Base-by-base conservation (phyloP, 805 yeast species). In the Saccharomycopsis sp. region DNA sequence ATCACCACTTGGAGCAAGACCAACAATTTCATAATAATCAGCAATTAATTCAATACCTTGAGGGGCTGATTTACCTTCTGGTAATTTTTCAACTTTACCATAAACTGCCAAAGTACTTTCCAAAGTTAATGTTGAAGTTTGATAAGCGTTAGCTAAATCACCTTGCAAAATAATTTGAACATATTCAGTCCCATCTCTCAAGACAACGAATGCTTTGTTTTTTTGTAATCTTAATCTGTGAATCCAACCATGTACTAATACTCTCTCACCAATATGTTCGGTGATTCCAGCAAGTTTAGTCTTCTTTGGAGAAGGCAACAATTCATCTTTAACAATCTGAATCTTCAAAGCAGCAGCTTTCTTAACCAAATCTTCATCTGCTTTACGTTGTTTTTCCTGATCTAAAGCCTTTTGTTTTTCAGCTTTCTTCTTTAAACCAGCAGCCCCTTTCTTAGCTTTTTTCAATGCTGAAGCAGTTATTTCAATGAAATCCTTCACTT, bases 21-120 rank as follows among this genome's bases (percentile, higher is more conserved):
- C 96, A 48, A 89, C 71, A 45, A 93, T 70, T 63, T 84, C 81
- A 64, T 89, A 93, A 70, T 74, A 93, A 65, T 93, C 98, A 45
- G 81, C 97, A 51, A 74, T 73, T 56, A 94, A 75, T 68, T 93
- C 99, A 53, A 90, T 94, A 51, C 95, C 96, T 52, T 97, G 97
- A 47, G 97, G 96, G 7, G 98, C 99, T 54, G 83, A 71, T 65
- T 93, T 89, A 52, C 98, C 98, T 63, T 87, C 97, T 46, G 97
- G 97, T 40, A 94, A 72, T 57, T 82, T 77, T 63, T 76, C 74
- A 51, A 93, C 71, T 22, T 77, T 75, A 66, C 99, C 99, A 61
- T 75, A 84, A 48, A 93, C 66, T 40, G 79, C 62, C 26, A 94
- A 73, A 13, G 96, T 81, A 14, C 95, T 74, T 70, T 93, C 99